Conservation (phyloP, 108 stramenopile species). For the Seminavis robusta region DNA sequence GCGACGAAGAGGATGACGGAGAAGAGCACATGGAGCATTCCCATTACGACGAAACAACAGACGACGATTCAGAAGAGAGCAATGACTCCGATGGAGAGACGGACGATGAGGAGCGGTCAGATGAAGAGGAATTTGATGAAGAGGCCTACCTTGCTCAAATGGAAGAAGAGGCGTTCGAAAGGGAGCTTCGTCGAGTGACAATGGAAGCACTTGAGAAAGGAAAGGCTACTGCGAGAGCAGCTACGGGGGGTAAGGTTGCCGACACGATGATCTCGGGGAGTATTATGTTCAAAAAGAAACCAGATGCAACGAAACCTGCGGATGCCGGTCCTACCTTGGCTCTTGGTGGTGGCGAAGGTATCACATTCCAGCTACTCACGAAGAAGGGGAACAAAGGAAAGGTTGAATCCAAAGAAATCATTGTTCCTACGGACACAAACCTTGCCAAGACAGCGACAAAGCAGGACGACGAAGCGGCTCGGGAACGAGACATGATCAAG, state of each 20-base stretch:
- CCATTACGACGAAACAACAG: conserved; percentile 20
- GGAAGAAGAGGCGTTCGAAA: conserved; percentile 86
- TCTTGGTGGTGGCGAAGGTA: conserved; percentile 66
- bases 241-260: conserved; percentile 67
- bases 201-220: conserved; percentile 88
- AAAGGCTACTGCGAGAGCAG: conserved; percentile 53
- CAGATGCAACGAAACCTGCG: not conserved
- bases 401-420: conserved; percentile 78
- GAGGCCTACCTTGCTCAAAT: conserved; percentile 75
- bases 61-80: conserved; percentile 53
- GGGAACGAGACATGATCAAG: conserved; percentile 84
- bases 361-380: conserved; percentile 84
- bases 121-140: conserved; percentile 71
- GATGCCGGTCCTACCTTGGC: conserved; percentile 15
- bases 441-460: conserved; percentile 72
- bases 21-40: conserved; percentile 14
- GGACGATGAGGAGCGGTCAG: conserved; percentile 51
- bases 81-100: conserved; percentile 49
- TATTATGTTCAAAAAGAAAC: conserved; percentile 59
- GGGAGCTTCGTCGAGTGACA: conserved; percentile 76
- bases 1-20: conserved; percentile 11
- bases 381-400: conserved; percentile 92
- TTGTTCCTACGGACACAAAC: conserved; percentile 81
- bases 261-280: conserved; percentile 72
- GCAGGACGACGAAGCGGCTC: conserved; percentile 81